phyloP scores from a whole-genome alignment of 2,329 filamentous ascomycete species.

The Colletotrichum limetticola region DNA sequence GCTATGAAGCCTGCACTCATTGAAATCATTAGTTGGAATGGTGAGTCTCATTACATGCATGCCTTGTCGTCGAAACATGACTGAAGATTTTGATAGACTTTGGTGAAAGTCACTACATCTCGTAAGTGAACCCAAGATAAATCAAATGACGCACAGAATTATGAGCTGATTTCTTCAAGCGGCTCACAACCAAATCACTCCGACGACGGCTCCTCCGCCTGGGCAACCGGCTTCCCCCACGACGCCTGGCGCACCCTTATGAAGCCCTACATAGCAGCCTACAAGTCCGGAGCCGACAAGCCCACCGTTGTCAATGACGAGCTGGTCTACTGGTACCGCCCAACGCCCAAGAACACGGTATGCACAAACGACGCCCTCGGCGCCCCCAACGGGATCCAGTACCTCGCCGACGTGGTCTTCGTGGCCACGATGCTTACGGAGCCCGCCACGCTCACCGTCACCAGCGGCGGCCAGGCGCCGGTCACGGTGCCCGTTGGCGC shows the following conservation, averaged over 20 bases:
- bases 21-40: background rate
- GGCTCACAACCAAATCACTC: background rate
- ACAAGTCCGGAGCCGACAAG: background rate
- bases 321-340: conserved; percentile 40
- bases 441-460: conserved; percentile 7
- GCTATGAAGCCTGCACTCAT: background rate
- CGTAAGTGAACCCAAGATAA: background rate
- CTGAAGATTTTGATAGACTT: background rate
- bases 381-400: conserved; percentile 34
- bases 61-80: background rate
- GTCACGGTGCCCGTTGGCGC: background rate
- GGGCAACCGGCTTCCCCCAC: background rate
- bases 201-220: background rate
- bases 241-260: background rate
- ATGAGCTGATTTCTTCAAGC: background rate
- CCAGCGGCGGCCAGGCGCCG: background rate
- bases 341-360: conserved; percentile 34
- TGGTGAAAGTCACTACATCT: background rate
- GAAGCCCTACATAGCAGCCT: background rate
- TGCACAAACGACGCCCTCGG: conserved; percentile 37
- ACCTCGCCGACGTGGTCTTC: conserved; percentile 38
- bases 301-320: conserved; percentile 32
- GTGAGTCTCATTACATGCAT: background rate
- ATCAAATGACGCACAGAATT: too few relatives aligned
- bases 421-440: conserved; percentile 37